Base-by-base conservation (phyloP, 2,329 filamentous ascomycete species). In the Neopestalotiopsis rosae region DNA sequence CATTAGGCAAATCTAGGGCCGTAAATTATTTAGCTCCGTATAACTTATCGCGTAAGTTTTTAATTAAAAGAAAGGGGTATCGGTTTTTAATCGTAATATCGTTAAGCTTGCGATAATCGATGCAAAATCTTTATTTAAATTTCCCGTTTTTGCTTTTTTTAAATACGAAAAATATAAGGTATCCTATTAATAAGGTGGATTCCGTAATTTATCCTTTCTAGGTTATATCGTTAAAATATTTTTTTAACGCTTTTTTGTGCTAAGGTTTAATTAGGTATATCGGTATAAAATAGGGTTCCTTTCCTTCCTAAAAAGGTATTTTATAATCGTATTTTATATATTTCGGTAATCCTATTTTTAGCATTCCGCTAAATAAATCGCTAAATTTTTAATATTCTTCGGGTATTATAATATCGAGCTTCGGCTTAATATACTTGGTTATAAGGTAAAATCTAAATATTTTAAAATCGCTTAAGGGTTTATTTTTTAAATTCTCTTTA, bases 321-420 rank as follows among this genome's bases (percentile, higher is more conserved):
- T 65, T 57, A 57, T 32, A 17, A 5, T 65, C 13, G 56, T 56
- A 58, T 56, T 30, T n/a, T 32, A 20, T 56, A 38, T 34, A 20
- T n/a, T 49, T 30, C 57, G 10, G 30, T 65, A 65, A 38, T 56
- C 7, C 38, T 65, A 9, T 66, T 32, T 66, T 34, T 56, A 66
- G 13, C 38, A 34, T 56, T 66, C 5, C 40, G 40, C 30, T 66
- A 66, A 38, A 65, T 65, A 65, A 34, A 10, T 57, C 32, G 38
- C 34, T 49, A 9, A 56, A 65, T 10, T 65, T 20, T 20, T 56
- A 30, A 12, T 65, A 65, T 38, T 56, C 38, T 56, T 57, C 34
- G 9, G 34, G 30, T 30, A 56, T 65, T 56, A 13, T 34, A 10
- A 30, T 56, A 13, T 9, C 56, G 4, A 58, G 6, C 0, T 65